phyloP scores from a whole-genome alignment of 2,329 filamentous ascomycete genomes.

The Fusarium fracticaudum region DNA sequence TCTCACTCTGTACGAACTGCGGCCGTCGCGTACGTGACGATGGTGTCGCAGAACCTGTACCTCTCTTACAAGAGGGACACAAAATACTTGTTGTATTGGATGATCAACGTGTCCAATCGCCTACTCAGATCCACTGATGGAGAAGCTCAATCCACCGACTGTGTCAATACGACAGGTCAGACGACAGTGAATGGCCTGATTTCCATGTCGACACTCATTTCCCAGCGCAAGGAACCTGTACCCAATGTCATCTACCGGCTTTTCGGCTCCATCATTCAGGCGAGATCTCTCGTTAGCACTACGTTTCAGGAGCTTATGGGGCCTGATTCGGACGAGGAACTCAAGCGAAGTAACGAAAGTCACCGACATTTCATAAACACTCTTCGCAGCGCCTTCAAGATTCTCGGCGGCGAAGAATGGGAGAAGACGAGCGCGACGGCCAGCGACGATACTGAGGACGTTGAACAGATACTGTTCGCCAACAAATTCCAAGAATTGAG shows the following conservation, averaged over 20 bases:
- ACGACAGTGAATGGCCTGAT: conserved; percentile 50
- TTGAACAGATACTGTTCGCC: conserved; percentile 7
- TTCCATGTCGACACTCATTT: conserved; percentile 53
- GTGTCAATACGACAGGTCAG: conserved; percentile 51
- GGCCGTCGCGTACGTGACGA: conserved; percentile 24
- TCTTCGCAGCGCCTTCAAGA: conserved; percentile 49
- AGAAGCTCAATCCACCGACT: conserved; percentile 11
- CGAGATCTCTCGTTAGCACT: conserved; percentile 42
- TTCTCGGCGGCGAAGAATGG: conserved; percentile 48
- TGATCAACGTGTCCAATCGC: conserved; percentile 51
- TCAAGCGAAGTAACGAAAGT: conserved; percentile 49
- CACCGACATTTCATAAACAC: conserved; percentile 57
- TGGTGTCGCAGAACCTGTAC: conserved; percentile 45
- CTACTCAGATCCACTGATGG: conserved; percentile 43
- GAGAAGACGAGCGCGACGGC: background rate
- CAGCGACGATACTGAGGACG: conserved; percentile 28
- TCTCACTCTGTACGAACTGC: background rate
- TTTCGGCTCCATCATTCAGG: conserved; percentile 52
- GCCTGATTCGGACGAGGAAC: conserved; percentile 43
- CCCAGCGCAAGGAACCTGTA: conserved; percentile 45
- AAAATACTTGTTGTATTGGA: conserved; percentile 50
- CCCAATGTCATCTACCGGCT: conserved; percentile 48
- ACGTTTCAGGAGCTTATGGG: conserved; percentile 48
- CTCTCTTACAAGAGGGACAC: conserved; percentile 53
- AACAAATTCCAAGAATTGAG: conserved; percentile 32